Conservation (phyloP, 257 asterid genomes). For the Pogostemon cablin region DNA sequence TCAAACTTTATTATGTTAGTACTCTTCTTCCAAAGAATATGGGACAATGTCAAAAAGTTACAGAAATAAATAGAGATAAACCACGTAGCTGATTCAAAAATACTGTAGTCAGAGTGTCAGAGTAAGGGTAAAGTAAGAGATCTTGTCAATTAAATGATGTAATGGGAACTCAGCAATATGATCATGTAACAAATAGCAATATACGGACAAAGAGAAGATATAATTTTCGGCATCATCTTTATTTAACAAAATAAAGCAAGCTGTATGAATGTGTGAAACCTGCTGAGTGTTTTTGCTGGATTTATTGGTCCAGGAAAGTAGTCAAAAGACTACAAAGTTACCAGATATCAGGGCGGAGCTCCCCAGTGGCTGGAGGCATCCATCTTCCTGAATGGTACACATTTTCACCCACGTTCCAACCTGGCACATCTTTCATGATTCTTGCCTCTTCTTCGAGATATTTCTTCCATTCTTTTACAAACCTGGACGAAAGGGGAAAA, state of each 20-base stretch:
- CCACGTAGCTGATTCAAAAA: background rate
- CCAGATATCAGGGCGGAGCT: conserved; percentile 95
- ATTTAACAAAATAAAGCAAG: conserved; percentile 35
- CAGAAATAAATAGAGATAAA: too few species aligned
- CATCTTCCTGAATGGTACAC: conserved; percentile 92
- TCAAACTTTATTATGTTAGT: background rate
- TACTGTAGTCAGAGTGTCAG: background rate
- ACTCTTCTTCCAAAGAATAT: background rate
- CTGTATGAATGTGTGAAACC: conserved; percentile 26
- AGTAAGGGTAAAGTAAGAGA: background rate
- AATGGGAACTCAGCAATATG: background rate
- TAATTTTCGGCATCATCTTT: conserved; percentile 44
- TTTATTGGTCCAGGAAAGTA: too few species aligned
- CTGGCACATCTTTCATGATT: conserved; percentile 96
- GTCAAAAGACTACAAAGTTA: conserved; percentile 30
- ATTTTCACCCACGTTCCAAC: conserved; percentile 95
- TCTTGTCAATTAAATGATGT: background rate
- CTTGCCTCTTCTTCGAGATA: conserved; percentile 85
- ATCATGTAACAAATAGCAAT: conserved; percentile 10
- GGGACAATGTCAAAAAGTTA: background rate
- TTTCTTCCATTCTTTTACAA: conserved; percentile 50
- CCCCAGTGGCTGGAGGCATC: conserved; percentile 99
- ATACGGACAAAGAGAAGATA: conserved; percentile 26
- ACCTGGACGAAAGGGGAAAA: conserved; percentile 40
- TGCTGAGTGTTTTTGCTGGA: conserved; percentile 38